A percentile compares a stretch with the other conserved stretches of the same genome.
Evolutionary conservation across 192 early-diverging fungal genomes (phyloP).

Genomic region (Paraglomus brasilianum): DNA sequence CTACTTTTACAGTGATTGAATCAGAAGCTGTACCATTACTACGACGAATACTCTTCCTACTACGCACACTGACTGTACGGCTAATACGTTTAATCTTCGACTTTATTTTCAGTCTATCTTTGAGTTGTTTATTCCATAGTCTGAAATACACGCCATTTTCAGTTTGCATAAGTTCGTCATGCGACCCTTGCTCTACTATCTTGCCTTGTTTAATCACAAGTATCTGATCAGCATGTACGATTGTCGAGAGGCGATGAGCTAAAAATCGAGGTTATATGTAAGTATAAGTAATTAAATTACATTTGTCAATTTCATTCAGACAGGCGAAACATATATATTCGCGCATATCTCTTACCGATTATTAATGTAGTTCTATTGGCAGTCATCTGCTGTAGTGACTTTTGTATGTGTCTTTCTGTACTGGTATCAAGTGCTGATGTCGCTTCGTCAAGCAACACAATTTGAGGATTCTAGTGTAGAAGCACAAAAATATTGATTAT

Average conservation of each 20-base stretch:
- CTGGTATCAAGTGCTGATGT: conserved; percentile 61
- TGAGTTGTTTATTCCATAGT: too few relatives aligned
- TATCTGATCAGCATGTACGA: conserved; percentile 83
- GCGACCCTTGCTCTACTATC: conserved; percentile 72
- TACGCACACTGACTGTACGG: too few relatives aligned
- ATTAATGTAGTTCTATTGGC: conserved; percentile 75
- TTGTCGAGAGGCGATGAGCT: conserved; percentile 82
- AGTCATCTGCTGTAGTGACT: conserved; percentile 70
- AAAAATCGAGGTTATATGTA: conserved; percentile 36
- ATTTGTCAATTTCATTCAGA: too few relatives aligned
- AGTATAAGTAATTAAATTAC: too few relatives aligned
- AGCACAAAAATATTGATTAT: too few relatives aligned
- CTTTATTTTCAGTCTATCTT: too few relatives aligned
- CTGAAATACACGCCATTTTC: conserved; percentile 53
- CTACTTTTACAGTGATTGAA: too few relatives aligned
- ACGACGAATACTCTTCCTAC: too few relatives aligned
- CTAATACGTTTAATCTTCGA: too few relatives aligned
- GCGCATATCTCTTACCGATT: conserved; percentile 68
- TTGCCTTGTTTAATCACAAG: conserved; percentile 72
- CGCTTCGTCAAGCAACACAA: conserved; percentile 64
- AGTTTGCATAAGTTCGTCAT: conserved; percentile 65
- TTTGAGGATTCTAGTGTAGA: conserved; percentile 55
- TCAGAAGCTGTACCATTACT: too few relatives aligned
- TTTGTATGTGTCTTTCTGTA: conserved; percentile 69
- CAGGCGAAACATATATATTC: too few relatives aligned